These are phyloP conservation scores for Fusarium multiceps DNA, from an alignment of 2,329 filamentous ascomycete genomes.

Conservation along the genomic window DNA sequence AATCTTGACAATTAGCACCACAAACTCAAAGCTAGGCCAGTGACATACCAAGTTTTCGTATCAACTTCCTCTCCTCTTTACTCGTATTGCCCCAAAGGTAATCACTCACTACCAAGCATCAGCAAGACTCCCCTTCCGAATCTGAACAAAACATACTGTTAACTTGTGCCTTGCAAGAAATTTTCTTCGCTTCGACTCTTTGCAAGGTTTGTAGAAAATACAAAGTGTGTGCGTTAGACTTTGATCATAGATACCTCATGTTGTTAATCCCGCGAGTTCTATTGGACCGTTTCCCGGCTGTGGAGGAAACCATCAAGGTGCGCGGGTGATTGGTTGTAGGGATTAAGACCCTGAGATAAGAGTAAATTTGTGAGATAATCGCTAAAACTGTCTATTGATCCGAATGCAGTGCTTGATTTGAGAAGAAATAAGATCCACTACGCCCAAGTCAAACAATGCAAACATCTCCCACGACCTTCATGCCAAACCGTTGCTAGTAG, in stretches of 20 bases:
- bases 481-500: too few relatives aligned
- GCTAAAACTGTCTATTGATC: too few relatives aligned
- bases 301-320: slow-evolving; percentile 22
- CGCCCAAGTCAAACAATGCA: too few relatives aligned
- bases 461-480: too few relatives aligned
- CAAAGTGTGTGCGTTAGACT: not conserved
- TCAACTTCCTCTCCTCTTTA: slow-evolving; percentile 33
- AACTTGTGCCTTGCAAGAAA: too few relatives aligned
- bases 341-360: not conserved
- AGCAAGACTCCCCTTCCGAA: not conserved
- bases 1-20: slow-evolving; percentile 32
- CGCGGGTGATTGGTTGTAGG: not conserved
- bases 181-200: not conserved
- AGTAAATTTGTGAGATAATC: not conserved
- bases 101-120: slow-evolving; percentile 6
- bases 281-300: slow-evolving; percentile 2
- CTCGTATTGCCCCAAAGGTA: slow-evolving; percentile 36
- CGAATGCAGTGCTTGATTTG: too few relatives aligned
- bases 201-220: not conserved
- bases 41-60: slow-evolving; percentile 25
- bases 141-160: not conserved
- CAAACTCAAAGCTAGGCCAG: rapidly evolving
- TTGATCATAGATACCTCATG: not conserved
- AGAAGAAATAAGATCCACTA: too few relatives aligned
- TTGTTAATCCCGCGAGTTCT: slow-evolving; percentile 18